phyloP scores from a whole-genome alignment of 2,329 filamentous ascomycete genomes.

The Stromatinia cepivora region DNA sequence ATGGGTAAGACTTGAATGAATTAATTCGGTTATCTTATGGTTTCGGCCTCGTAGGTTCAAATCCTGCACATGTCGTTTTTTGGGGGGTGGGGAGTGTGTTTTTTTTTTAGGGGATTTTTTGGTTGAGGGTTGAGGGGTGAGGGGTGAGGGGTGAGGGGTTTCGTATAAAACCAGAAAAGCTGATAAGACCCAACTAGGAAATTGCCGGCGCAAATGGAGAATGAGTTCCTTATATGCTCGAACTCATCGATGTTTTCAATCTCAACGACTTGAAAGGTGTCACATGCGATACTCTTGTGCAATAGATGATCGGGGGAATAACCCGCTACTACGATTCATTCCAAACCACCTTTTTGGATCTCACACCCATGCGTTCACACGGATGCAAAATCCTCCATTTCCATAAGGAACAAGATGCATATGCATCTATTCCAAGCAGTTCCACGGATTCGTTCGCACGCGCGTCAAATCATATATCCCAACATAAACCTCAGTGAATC shows the following conservation, averaged over 20 bases:
- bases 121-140: no score
- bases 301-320: conserved; percentile 54
- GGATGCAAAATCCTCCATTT: conserved; percentile 59
- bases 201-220: conserved; percentile 36
- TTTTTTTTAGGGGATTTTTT: no score
- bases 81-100: no score
- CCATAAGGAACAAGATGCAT: conserved; percentile 57
- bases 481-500: conserved; percentile 44
- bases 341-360: conserved; percentile 55
- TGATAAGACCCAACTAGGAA: conserved; percentile 36
- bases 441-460: conserved; percentile 56
- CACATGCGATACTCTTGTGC: conserved; percentile 56
- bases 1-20: conserved; percentile 25
- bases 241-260: conserved; percentile 45
- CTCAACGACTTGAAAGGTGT: conserved; percentile 48
- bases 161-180: conserved; percentile 32
- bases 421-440: conserved; percentile 53
- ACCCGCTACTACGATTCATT: conserved; percentile 51
- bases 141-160: no score
- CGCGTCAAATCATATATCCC: conserved; percentile 51
- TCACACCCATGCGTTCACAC: conserved; percentile 49
- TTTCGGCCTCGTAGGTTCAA: conserved; percentile 26
- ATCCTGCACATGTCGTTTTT: conserved; percentile 23
- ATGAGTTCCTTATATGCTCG: conserved; percentile 46
- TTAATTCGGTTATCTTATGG: conserved; percentile 24